Percentiles rank a stretch among this genome's conserved stretches.
phyloP scores from a whole-genome alignment of 495 filamentous ascomycete species.

The Aeminium ludgeri region DNA sequence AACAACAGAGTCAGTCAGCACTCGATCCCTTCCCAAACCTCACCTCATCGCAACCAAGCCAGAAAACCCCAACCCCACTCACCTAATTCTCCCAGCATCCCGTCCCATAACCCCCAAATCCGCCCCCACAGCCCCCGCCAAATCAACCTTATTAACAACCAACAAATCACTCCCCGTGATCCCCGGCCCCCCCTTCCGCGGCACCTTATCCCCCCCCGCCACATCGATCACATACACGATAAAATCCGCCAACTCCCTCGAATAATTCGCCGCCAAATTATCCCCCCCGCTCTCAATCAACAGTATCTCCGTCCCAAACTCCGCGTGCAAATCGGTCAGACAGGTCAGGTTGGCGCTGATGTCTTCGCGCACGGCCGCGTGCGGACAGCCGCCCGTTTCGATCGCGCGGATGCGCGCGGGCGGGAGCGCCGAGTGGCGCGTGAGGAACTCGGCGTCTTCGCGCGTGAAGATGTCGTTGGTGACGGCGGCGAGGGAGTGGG shows the following conservation, averaged over 20 bases:
- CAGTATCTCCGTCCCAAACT: conserved; percentile 57
- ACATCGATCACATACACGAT: conserved; percentile 99
- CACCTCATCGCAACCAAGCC: background rate
- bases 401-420: conserved; percentile 76
- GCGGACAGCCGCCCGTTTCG: conserved; percentile 93
- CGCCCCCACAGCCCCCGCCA: conserved; percentile 80
- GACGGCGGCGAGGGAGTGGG: conserved; percentile 79
- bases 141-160: conserved; percentile 90
- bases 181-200: conserved; percentile 86
- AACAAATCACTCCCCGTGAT: conserved; percentile 90
- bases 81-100: conserved; percentile 80
- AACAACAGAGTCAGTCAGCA: background rate
- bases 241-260: conserved; percentile 80
- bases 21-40: background rate
- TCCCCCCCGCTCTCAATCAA: conserved; percentile 93
- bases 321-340: conserved; percentile 64
- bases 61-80: background rate
- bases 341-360: conserved; percentile 85
- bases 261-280: conserved; percentile 94
- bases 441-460: conserved; percentile 95
- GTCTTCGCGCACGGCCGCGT: conserved; percentile 96
- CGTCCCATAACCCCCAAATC: conserved; percentile 89
- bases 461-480: conserved; percentile 98
- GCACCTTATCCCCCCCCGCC: conserved; percentile 90
- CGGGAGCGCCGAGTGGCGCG: conserved; percentile 65